Base-by-base conservation (phyloP, 2,329 filamentous ascomycete species). In the Stromatinia cepivora region DNA sequence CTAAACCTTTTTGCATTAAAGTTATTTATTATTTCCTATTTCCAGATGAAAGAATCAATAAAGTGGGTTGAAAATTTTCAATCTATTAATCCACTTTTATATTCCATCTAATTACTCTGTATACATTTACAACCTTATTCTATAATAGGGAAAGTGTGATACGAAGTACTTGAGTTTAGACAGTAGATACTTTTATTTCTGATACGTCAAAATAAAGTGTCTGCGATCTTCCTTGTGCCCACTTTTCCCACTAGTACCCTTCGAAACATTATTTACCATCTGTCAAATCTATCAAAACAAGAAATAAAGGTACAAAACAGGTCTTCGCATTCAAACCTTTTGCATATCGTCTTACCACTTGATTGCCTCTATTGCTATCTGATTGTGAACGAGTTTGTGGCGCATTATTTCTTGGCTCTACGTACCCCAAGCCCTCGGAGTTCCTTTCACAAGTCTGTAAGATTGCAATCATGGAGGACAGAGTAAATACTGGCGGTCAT, bases 371-470 rank as follows among this genome's bases (percentile, higher is more conserved):
- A 8, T 11, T 20, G 1, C 25, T 42, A n/a, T 17, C 20, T 22
- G 10, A 45, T 50, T 67, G 20, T 56, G n/a, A 45, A 45, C 46
- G 13, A 39, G 6, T 52, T 45, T 39, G 66, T 62, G 66, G 66
- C 56, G 56, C 42, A 62, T 56, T 31, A 39, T 31, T 62, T 10
- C 66, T 67, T 67, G 56, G 56, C 56, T 39, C 34, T 67, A 50
- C 45, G n/a, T 3, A 67, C 11, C 46, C 45, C 15, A 36, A 67
- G 17, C 42, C 45, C 36, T 39, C 42, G 22, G 13, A 28, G 10
- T 46, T 67, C 13, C 56, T 45, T 45, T n/a, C 25, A 45, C 31
- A 25, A 39, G 31, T 48, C 25, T 62, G 65, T 62, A 39, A 28
- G 15, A 31, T 61, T n/a, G n/a, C 25, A 67, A 15, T 34, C 34